These are phyloP conservation scores for Malassezia slooffiae DNA, from an alignment of 1,284 basidiomycete genomes.

Conservation along the genomic window DNA sequence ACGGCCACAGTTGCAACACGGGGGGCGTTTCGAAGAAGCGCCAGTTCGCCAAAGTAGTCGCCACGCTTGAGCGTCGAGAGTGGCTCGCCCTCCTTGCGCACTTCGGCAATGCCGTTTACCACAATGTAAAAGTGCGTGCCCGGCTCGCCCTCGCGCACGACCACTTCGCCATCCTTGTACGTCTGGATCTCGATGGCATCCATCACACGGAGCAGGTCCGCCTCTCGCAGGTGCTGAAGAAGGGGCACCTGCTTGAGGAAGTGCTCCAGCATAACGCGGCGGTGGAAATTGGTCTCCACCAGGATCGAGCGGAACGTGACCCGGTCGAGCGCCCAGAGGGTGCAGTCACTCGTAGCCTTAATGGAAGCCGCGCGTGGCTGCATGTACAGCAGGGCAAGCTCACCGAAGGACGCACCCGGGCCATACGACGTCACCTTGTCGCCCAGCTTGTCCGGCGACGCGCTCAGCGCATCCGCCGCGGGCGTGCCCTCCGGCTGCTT, in stretches of 20 bases:
- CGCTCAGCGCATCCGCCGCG: constrained; percentile 11
- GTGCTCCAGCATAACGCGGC: constrained; percentile 86
- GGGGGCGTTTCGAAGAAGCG: constrained; percentile 69
- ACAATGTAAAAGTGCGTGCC: constrained; percentile 96
- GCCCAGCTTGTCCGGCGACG: constrained; percentile 15
- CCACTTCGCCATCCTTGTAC: constrained; percentile 70
- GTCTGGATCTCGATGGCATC: constrained; percentile 79
- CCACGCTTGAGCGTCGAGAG: constrained; percentile 73
- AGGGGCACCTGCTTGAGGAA: constrained; percentile 87
- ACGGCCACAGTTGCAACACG: constrained; percentile 90
- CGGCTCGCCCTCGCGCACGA: constrained; percentile 82
- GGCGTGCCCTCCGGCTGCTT: constrained; percentile 51
- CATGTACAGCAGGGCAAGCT: constrained; percentile 94
- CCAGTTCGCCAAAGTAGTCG: constrained; percentile 94
- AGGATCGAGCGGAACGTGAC: constrained; percentile 98
- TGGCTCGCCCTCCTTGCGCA: constrained; percentile 56
- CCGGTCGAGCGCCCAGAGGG: constrained; percentile 87
- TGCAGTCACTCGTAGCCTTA: constrained; percentile 66
- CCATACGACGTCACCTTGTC: constrained; percentile 58
- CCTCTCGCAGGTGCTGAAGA: constrained; percentile 68
- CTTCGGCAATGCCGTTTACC: constrained; percentile 79
- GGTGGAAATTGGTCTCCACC: constrained; percentile 50
- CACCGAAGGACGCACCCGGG: constrained; percentile 81
- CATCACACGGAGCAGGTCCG: constrained; percentile 89
- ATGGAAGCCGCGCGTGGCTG: constrained; percentile 91